Conservation (phyloP, 2,329 filamentous ascomycete genomes). For the Cladosporium velox region DNA sequence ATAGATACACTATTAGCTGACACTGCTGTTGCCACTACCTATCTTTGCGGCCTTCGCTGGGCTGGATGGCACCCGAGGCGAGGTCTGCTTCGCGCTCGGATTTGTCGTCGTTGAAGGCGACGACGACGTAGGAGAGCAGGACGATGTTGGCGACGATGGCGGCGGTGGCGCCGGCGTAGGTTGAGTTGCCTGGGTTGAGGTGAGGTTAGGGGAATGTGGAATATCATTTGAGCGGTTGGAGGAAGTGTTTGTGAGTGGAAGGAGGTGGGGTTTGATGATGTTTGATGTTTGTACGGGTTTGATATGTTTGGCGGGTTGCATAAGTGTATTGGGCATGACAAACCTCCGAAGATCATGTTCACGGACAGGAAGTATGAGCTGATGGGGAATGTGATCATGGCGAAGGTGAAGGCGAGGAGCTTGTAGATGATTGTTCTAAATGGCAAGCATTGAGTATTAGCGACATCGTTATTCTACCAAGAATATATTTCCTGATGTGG, state of each 20-base stretch:
- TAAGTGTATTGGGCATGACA: neutral
- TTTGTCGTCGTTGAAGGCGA: slow-evolving; percentile 86
- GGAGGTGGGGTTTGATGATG: neutral
- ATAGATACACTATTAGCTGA: too few relatives aligned
- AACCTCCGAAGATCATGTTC: slow-evolving; percentile 75
- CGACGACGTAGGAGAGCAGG: slow-evolving; percentile 83
- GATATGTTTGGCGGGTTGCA: neutral
- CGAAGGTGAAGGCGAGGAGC: slow-evolving; percentile 83
- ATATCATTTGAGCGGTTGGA: too few relatives aligned
- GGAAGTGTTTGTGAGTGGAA: neutral
- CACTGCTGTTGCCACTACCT: slow-evolving; percentile 5
- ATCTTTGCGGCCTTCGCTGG: slow-evolving; percentile 43
- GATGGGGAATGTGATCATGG: slow-evolving; percentile 87
- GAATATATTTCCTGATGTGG: neutral
- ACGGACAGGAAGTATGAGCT: slow-evolving; percentile 84
- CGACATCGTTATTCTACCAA: neutral
- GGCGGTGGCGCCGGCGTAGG: slow-evolving; percentile 80
- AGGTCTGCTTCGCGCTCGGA: slow-evolving; percentile 45
- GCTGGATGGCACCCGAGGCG: slow-evolving; percentile 41
- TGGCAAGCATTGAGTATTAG: neutral
- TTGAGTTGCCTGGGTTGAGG: slow-evolving; percentile 70
- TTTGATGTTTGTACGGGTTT: neutral
- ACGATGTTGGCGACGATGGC: slow-evolving; percentile 91
- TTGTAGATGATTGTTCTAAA: slow-evolving; percentile 81
- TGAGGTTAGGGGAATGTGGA: neutral